Evolutionary conservation across 495 filamentous ascomycete species (phyloP).

Genomic region (Hamigera avellanea): DNA sequence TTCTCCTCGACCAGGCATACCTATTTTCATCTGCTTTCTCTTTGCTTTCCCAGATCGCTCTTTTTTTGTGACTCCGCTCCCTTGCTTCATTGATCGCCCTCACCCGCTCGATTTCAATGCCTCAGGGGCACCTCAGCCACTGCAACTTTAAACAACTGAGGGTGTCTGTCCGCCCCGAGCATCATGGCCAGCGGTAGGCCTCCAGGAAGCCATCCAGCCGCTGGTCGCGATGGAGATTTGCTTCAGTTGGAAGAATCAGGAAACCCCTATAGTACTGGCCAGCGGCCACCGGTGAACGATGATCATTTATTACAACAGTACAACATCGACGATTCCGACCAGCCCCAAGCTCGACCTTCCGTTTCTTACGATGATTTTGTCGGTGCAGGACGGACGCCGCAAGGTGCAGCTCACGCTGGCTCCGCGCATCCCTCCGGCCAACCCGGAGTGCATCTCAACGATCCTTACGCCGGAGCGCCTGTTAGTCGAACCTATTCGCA

Average conservation of each 20-base stretch:
- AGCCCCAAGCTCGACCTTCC: slow-evolving; percentile 60
- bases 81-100: background rate
- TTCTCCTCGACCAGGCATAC: background rate
- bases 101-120: slow-evolving; percentile 22
- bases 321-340: slow-evolving; percentile 52
- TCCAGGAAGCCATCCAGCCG: slow-evolving; percentile 44
- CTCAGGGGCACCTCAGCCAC: slow-evolving; percentile 24
- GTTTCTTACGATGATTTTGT: slow-evolving; percentile 94
- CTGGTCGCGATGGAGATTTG: slow-evolving; percentile 54
- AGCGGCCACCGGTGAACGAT: slow-evolving; percentile 62
- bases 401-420: slow-evolving; percentile 20
- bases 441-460: slow-evolving; percentile 17
- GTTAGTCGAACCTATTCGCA: slow-evolving; percentile 61
- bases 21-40: too few species aligned
- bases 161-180: slow-evolving; percentile 30
- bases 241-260: slow-evolving; percentile 61
- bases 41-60: too few species aligned
- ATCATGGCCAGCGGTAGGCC: slow-evolving; percentile 54
- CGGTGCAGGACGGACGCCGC: slow-evolving; percentile 39
- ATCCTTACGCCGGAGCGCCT: slow-evolving; percentile 36
- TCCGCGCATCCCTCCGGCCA: slow-evolving; percentile 19
- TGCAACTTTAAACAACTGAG: slow-evolving; percentile 16
- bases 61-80: background rate
- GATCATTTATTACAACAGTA: slow-evolving; percentile 62
- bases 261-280: slow-evolving; percentile 59